Conservation (phyloP, 2,329 filamentous ascomycete species). For the Ophiosphaerella narmari region DNA sequence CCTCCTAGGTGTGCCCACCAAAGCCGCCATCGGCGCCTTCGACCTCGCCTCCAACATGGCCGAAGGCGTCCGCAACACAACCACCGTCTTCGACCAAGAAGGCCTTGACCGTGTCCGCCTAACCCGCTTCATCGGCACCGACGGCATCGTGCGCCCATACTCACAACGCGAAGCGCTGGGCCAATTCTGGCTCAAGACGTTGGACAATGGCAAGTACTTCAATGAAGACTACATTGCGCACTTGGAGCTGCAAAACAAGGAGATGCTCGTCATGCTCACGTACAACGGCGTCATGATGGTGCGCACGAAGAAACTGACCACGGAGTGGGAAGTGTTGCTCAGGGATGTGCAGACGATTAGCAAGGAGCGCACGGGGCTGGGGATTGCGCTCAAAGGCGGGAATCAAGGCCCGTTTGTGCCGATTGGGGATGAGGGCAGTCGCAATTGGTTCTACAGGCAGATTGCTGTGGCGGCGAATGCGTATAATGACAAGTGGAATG, state of each 20-base stretch:
- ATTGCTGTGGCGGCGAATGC: slow-evolving; percentile 70
- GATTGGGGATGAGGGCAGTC: slow-evolving; percentile 79
- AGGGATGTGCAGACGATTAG: slow-evolving; percentile 97
- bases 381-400: slow-evolving; percentile 83
- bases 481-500: slow-evolving; percentile 70
- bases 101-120: slow-evolving; percentile 94
- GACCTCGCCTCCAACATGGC: slow-evolving; percentile 97
- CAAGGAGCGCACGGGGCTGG: slow-evolving; percentile 94
- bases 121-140: slow-evolving; percentile 86
- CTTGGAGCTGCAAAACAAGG: slow-evolving; percentile 84
- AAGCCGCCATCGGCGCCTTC: slow-evolving; percentile 94
- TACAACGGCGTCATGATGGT: slow-evolving; percentile 83
- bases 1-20: slow-evolving; percentile 89
- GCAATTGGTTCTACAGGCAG: slow-evolving; percentile 70
- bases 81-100: slow-evolving; percentile 93
- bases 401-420: slow-evolving; percentile 95
- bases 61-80: slow-evolving; percentile 97
- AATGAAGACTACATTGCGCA: slow-evolving; percentile 97
- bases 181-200: slow-evolving; percentile 98
- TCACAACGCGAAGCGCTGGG: slow-evolving; percentile 92
- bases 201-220: slow-evolving; percentile 97
- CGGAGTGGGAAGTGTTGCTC: slow-evolving; percentile 94
- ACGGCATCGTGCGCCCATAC: slow-evolving; percentile 94
- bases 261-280: slow-evolving; percentile 74
- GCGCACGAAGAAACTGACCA: slow-evolving; percentile 79